A percentile compares a stretch with the other conserved stretches of the same genome.
These are phyloP conservation scores for Coemansia sp. DNA, from an alignment of 192 early-diverging fungal species.

Conservation along the genomic window DNA sequence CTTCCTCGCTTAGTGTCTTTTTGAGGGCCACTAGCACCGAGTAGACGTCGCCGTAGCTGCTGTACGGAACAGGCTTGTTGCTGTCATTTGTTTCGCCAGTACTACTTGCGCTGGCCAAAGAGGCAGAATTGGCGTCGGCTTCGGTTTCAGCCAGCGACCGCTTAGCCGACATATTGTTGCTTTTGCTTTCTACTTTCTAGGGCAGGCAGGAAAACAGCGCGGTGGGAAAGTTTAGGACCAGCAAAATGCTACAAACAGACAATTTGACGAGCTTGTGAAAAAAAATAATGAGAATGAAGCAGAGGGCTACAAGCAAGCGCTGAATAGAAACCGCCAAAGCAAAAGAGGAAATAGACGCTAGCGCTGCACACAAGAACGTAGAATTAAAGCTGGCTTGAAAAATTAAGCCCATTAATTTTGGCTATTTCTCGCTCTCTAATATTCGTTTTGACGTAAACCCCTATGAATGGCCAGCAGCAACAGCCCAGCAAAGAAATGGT, in stretches of 20 bases:
- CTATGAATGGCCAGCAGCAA: not conserved
- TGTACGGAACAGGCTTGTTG: conserved; percentile 18
- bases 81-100: not conserved
- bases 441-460: not conserved
- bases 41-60: conserved; percentile 37
- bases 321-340: too few relatives aligned
- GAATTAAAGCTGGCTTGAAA: not conserved
- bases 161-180: conserved; percentile 22
- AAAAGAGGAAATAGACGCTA: too few relatives aligned
- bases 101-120: not conserved
- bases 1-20: conserved; percentile 2
- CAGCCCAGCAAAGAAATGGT: not conserved
- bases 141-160: conserved; percentile 13
- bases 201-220: too few relatives aligned
- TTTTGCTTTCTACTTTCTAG: too few relatives aligned
- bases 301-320: too few relatives aligned
- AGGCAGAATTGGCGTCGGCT: not conserved
- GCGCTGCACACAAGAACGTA: too few relatives aligned
- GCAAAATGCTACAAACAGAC: too few relatives aligned
- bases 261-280: not conserved
- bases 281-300: not conserved
- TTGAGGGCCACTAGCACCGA: conserved; percentile 20
- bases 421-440: not conserved
- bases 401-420: not conserved
- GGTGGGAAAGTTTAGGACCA: too few relatives aligned